Conservation (phyloP, 441 rosid genomes). For the Hypseocharis bilobata region DNA sequence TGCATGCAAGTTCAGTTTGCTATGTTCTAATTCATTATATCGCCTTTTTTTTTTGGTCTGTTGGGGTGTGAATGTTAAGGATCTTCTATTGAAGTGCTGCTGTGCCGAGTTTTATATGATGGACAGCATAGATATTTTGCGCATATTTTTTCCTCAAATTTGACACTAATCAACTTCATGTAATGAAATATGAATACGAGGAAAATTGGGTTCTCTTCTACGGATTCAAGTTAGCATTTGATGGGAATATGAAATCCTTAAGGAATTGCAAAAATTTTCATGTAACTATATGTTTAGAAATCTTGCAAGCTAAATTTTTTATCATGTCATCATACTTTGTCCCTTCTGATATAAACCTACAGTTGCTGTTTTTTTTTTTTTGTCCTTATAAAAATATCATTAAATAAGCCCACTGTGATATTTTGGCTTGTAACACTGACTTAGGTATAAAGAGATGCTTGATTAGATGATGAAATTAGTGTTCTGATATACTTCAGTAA, state of each 20-base stretch:
- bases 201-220: background rate
- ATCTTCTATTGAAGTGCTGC: background rate
- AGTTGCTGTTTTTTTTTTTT: background rate
- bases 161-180: background rate
- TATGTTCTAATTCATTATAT: background rate
- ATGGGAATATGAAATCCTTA: background rate
- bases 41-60: no score
- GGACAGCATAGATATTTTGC: no score
- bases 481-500: slow-evolving; percentile 22
- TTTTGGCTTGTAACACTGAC: background rate
- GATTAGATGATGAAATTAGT: slow-evolving; percentile 6
- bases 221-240: background rate
- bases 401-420: background rate
- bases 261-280: background rate
- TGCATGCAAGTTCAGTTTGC: background rate
- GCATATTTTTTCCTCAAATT: no score
- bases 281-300: background rate
- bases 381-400: background rate
- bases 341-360: background rate
- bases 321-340: background rate
- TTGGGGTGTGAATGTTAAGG: background rate
- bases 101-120: background rate
- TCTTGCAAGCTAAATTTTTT: no score
- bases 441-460: background rate
- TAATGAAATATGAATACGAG: background rate